Base-by-base conservation (phyloP, 805 yeast genomes). In the Kodamaea fukazawae region DNA sequence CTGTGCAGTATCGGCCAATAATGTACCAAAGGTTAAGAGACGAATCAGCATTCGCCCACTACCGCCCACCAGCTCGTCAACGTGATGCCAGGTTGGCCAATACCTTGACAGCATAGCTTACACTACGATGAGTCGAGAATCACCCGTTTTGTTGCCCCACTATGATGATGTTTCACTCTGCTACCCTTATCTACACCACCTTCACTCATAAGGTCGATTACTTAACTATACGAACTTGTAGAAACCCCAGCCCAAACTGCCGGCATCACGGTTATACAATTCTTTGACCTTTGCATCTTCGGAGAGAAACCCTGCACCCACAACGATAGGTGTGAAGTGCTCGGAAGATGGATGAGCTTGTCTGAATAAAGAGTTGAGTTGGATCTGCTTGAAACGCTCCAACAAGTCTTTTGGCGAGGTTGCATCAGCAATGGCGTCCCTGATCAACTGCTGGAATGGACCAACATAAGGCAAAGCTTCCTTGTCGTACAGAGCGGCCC, bases 281-380 rank as follows among this genome's bases (percentile, higher is more conserved):
- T 73, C 77, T 34, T 62, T 59, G 7, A 48, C 45, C 11, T 48
- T 48, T 1, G 43, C 39, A 15, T 54, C 44, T 10, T 67, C 67
- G 13, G 67, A 60, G 14, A 79, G 71, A 23, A 82, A 75, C 20
- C 82, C 78, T 2, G 79, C 78, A 10, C 71, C 79, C 31, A 78
- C 86, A 27, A 79, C 75, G 6, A 81, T 49, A 1, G 91, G 91
- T 48, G 78, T 59, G 44, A 86, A 76, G 59, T 86, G 95, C 47
- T 86, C 95, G 36, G 79, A 62, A 0, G 90, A 80, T 7, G 95
- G 95, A 58, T 86, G 95, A 0, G 91, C 83, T 9, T 29, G 10
- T 25, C 58, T 50, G 36, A 51, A 51, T 27, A 80, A 55, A 11
- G 78, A 55, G 4, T 55, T 49, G 9, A 3, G 27, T 34, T 65